Percentiles rank a stretch among this genome's conserved stretches.
Conservation (phyloP, 1,284 basidiomycete genomes). For the Cutaneotrichosporon dermatis region DNA sequence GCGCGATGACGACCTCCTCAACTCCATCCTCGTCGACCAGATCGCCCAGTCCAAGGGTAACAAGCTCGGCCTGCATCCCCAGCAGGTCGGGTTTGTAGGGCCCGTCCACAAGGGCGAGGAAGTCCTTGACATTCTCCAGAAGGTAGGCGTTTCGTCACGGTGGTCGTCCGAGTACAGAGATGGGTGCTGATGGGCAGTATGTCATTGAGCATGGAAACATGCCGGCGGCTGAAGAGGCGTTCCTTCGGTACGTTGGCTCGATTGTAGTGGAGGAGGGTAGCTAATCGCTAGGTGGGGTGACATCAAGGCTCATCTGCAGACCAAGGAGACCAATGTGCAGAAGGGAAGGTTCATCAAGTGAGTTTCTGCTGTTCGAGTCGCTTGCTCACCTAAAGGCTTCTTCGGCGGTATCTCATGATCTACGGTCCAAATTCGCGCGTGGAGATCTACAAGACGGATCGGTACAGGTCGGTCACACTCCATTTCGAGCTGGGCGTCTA, state of each 20-base stretch:
- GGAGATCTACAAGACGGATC: slow-evolving; percentile 42
- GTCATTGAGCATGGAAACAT: slow-evolving; percentile 23
- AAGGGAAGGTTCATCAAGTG: slow-evolving; percentile 12
- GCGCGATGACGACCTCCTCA: slow-evolving; percentile 46
- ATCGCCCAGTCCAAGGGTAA: slow-evolving; percentile 33
- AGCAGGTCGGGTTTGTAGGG: slow-evolving; percentile 44
- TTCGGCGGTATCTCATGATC: slow-evolving; percentile 40
- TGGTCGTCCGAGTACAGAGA: too few relatives aligned
- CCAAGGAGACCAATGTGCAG: slow-evolving; percentile 30
- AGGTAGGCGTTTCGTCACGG: slow-evolving; percentile 23
- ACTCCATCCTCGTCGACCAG: slow-evolving; percentile 47
- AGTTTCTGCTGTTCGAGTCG: neutral
- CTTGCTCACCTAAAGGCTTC: slow-evolving; percentile 27
- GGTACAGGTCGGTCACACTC: slow-evolving; percentile 40
- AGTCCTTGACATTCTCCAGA: slow-evolving; percentile 33
- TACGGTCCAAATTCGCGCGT: slow-evolving; percentile 39
- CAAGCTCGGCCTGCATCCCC: slow-evolving; percentile 45
- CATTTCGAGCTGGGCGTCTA: slow-evolving; percentile 46
- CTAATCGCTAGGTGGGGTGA: slow-evolving; percentile 18
- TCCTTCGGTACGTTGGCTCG: slow-evolving; percentile 28
- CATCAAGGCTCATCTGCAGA: slow-evolving; percentile 34
- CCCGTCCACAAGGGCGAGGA: slow-evolving; percentile 36
- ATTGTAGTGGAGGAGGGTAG: neutral
- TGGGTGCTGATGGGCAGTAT: slow-evolving; percentile 12
- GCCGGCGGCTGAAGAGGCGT: slow-evolving; percentile 24